A percentile compares a stretch with the other conserved stretches of the same genome.
These are phyloP conservation scores for Magnaporthiopsis incrustans DNA, from an alignment of 2,329 filamentous ascomycete species.

Conservation along the genomic window DNA sequence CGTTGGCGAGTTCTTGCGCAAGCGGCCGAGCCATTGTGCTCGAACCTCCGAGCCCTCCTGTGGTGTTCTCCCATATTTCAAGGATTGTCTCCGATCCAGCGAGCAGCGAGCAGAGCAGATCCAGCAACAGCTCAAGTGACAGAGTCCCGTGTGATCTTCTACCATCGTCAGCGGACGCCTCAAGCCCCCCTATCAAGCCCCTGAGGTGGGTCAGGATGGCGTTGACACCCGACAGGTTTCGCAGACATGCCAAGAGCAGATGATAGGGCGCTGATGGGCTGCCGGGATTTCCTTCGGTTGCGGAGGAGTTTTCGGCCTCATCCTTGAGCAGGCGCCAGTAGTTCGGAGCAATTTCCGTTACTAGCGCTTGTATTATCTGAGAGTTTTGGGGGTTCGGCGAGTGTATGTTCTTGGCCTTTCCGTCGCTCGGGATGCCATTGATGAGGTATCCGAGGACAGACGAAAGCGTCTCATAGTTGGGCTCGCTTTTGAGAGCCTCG, in stretches of 20 bases:
- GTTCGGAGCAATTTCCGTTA: conserved; percentile 68
- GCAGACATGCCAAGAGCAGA: conserved; percentile 56
- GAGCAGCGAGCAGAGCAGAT: conserved; percentile 35
- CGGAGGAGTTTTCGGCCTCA: conserved; percentile 18
- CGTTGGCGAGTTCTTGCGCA: conserved; percentile 34
- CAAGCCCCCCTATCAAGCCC: conserved; percentile 45
- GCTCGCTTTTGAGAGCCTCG: conserved; percentile 53
- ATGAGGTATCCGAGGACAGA: conserved; percentile 45
- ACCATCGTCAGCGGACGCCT: conserved; percentile 11
- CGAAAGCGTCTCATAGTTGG: conserved; percentile 49
- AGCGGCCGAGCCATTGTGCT: conserved; percentile 24
- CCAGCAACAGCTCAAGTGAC: conserved; percentile 35
- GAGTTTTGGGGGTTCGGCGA: conserved; percentile 59
- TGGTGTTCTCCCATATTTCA: conserved; percentile 28
- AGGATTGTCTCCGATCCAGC: conserved; percentile 26
- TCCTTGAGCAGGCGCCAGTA: conserved; percentile 65
- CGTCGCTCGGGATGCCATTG: conserved; percentile 16
- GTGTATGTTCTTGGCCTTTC: conserved; percentile 44
- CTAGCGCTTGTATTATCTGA: conserved; percentile 67
- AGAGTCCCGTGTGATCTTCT: conserved; percentile 34
- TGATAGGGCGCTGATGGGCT: conserved; percentile 15
- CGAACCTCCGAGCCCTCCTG: conserved; percentile 9
- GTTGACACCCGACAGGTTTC: conserved; percentile 69
- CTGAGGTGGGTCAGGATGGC: conserved; percentile 65
- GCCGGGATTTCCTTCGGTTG: not conserved